Evolutionary conservation across 2,329 filamentous ascomycete species (phyloP).

Genomic region (Apiospora rasikravindrae): DNA sequence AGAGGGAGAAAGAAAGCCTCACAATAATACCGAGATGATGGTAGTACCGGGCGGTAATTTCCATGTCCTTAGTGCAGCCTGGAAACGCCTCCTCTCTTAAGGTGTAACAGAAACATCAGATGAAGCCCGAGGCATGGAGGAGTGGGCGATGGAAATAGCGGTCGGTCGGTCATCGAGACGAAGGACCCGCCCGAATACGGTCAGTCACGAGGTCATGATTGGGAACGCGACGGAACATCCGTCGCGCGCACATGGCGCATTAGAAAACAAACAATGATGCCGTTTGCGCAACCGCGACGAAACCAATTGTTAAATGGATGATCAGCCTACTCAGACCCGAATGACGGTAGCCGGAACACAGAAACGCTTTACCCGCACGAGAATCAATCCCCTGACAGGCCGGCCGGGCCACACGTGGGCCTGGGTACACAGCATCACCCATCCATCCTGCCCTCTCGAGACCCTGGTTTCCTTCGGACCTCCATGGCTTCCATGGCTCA

Average conservation of each 20-base stretch:
- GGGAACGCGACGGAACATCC: neutral
- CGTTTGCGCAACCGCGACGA: neutral
- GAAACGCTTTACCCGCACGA: neutral
- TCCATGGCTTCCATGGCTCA: neutral
- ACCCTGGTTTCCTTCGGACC: neutral
- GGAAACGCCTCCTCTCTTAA: neutral
- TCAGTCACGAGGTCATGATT: neutral
- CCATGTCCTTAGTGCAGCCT: neutral
- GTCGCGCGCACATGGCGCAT: neutral
- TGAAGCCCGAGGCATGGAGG: neutral
- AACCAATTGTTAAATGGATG: neutral
- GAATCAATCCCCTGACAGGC: neutral
- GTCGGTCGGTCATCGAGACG: neutral
- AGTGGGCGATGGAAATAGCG: neutral
- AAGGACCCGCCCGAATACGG: neutral
- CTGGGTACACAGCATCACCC: neutral
- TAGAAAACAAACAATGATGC: slow-evolving; percentile 2
- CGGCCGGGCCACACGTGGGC: neutral
- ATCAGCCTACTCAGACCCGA: neutral
- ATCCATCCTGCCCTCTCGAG: neutral
- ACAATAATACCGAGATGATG: neutral
- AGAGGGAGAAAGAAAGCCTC: neutral
- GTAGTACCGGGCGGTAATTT: neutral
- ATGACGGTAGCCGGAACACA: neutral
- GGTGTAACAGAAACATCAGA: slow-evolving; percentile 12